These are phyloP conservation scores for Psidium friedrichsthalianum DNA, from an alignment of 345 rosid species.

Conservation along the genomic window DNA sequence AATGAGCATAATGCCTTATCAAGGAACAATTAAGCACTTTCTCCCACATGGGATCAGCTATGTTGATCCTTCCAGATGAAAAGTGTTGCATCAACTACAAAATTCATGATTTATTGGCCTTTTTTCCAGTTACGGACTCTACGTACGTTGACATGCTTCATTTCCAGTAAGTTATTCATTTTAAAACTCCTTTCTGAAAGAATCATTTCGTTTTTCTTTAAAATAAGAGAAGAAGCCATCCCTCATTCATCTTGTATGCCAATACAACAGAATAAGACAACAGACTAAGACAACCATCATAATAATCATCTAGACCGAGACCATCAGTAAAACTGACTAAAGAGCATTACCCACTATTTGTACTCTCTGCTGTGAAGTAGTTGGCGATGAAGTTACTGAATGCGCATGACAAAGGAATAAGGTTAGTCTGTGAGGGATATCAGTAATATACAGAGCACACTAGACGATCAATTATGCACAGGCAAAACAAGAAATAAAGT, in stretches of 20 bases:
- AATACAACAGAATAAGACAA: background rate
- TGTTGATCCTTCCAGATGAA: background rate
- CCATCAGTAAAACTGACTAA: background rate
- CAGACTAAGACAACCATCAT: background rate
- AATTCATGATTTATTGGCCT: background rate
- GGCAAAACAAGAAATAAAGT: background rate
- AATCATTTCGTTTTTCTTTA: background rate
- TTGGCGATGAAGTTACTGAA: constrained; percentile 59
- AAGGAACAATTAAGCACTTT: background rate
- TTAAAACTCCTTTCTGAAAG: background rate
- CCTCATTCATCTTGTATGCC: background rate
- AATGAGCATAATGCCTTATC: background rate
- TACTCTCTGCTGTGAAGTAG: constrained; percentile 30
- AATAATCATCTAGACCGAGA: background rate
- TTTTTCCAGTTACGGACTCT: background rate
- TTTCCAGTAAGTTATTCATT: background rate
- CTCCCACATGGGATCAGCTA: background rate
- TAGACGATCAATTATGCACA: background rate
- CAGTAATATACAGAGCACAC: background rate
- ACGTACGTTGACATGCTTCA: background rate
- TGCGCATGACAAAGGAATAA: background rate
- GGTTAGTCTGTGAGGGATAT: background rate
- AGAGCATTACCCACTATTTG: constrained; percentile 28
- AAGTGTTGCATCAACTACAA: background rate
- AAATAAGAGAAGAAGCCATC: background rate